Conservation (phyloP, 2,329 filamentous ascomycete genomes). For the Pseudonectria foliicola region DNA sequence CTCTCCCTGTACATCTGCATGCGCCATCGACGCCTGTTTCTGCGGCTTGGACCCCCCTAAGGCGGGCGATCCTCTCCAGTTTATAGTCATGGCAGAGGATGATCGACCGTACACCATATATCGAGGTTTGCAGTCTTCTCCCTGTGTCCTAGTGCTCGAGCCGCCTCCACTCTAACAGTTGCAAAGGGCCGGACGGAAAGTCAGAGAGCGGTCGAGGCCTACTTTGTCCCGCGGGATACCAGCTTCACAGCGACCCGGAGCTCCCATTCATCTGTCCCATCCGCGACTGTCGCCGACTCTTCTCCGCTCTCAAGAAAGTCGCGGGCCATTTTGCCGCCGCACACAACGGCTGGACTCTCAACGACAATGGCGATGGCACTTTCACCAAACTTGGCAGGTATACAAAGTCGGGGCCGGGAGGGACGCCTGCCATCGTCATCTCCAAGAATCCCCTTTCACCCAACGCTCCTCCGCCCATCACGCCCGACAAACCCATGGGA, state of each 20-base stretch:
- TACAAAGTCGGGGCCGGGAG: conserved; percentile 9
- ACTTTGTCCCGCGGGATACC: conserved; percentile 28
- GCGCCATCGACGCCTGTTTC: no score
- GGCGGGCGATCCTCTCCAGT: conserved; percentile 3
- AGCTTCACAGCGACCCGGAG: conserved; percentile 13
- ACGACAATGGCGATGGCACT: conserved; percentile 36
- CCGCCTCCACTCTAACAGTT: neutral
- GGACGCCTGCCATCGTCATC: conserved; percentile 22
- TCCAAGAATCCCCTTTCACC: conserved; percentile 18
- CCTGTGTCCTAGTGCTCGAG: neutral
- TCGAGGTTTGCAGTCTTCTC: conserved; percentile 6
- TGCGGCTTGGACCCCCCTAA: neutral
- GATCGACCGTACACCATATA: conserved; percentile 11
- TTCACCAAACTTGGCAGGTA: conserved; percentile 24
- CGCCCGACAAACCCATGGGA: conserved; percentile 8
- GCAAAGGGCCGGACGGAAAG: conserved; percentile 7
- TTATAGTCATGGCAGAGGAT: conserved; percentile 13
- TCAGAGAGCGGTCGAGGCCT: conserved; percentile 17
- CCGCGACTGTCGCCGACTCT: conserved; percentile 27
- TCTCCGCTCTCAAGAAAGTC: conserved; percentile 16
- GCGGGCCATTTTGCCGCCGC: conserved; percentile 20
- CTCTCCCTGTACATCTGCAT: neutral
- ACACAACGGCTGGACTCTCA: conserved; percentile 23
- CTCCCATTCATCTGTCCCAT: conserved; percentile 31
- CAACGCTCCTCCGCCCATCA: conserved; percentile 12